Base-by-base conservation (phyloP, 192 early-diverging fungal species). In the Helicostylum pulchrum region DNA sequence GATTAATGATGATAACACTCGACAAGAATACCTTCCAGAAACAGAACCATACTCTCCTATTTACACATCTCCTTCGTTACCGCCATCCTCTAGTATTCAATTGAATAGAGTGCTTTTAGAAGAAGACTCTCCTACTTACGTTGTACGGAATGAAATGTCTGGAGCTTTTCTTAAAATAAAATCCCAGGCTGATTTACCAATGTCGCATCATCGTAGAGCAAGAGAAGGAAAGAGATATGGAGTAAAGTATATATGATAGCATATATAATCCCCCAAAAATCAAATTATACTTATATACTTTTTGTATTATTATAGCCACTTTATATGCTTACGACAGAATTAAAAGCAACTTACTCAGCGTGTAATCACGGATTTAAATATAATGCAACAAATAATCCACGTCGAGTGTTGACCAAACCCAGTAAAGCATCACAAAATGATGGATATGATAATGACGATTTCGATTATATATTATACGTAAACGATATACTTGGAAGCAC, bases 401-500 rank as follows among this genome's bases (percentile, higher is more conserved):
- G 96, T n/a, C 80, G 97, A 31, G 97, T 95, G 15, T 73, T 99
- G 52, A 99, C 97, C 5, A 94, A 99, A 59, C 97, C 97, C 1
- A 92, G 90, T 14, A 94, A 97, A 56, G 89, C 93, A 5, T 80
- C 83, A 23, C 85, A 88, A 64, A 99, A 99, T 66, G 91, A 95
- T 45, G 95, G 95, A 15, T 88, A 85, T 68, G 97, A 99, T 71
- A 99, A 99, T 70, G 89, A 91, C 62, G 94, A 98, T 68, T 90
- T 81, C 63, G 97, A 99, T 73, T 99, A 97, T 73, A 93, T 99
- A 54, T 82, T 99, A 31, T 98, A 97, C 74, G 95, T 97, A 43
- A 96, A 95, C 70, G 97, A 99, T 72, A 87, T 96, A 39, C 75
- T 99, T 14, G 95, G 95, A 12, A 83, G 79, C 23, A 85, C 88